Evolutionary conservation across 306 rosid species (phyloP).

Genomic region (Biancaea sappan): DNA sequence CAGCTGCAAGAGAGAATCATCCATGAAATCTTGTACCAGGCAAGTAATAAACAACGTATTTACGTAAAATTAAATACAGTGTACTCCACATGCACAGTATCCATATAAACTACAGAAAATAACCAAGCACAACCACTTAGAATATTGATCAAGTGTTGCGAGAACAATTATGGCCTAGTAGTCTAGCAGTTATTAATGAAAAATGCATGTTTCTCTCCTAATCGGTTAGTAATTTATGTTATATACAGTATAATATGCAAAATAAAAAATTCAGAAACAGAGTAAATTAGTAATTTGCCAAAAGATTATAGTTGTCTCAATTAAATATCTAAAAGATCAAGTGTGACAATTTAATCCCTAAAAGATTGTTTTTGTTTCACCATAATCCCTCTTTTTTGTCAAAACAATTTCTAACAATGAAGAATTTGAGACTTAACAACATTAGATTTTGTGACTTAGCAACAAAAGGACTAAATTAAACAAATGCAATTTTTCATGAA

Average conservation of each 20-base stretch:
- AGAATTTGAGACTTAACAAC: too few relatives aligned
- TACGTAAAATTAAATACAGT: not conserved
- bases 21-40: conserved; percentile 10
- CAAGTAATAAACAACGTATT: not conserved
- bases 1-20: conserved; percentile 60
- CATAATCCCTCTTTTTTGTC: too few relatives aligned
- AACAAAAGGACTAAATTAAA: too few relatives aligned
- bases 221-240: not conserved
- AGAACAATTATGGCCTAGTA: not conserved
- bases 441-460: too few relatives aligned
- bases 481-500: too few relatives aligned
- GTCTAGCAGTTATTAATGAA: not conserved
- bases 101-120: not conserved
- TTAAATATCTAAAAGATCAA: too few relatives aligned
- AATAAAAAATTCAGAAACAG: not conserved
- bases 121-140: not conserved
- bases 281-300: too few relatives aligned
- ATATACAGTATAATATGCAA: not conserved
- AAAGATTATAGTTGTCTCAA: too few relatives aligned
- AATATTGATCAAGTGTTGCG: not conserved
- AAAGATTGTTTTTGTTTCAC: too few relatives aligned
- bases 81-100: not conserved
- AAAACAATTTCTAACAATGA: too few relatives aligned
- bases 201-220: not conserved
- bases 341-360: too few relatives aligned